Base-by-base conservation (phyloP, 1,139 yeast genomes). In the Diutina scorzettiae region DNA sequence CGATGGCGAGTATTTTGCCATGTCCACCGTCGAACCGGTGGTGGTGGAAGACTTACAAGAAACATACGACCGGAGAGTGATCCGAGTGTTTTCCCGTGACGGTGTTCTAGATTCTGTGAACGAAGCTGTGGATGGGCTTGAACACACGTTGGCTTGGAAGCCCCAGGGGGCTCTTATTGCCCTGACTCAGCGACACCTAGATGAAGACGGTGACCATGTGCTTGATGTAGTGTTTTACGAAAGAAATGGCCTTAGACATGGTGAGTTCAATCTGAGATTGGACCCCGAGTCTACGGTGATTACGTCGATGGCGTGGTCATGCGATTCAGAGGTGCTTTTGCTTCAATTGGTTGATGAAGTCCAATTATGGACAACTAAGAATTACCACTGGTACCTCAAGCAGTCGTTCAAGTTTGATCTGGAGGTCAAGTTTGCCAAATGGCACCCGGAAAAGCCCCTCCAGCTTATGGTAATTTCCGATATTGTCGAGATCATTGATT, bases 311-410 rank as follows among this genome's bases (percentile, higher is more conserved):
- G 69, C 73, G 36, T 93, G 98, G 98, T 85, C 91, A 46, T 69
- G 78, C 34, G 82, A 81, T 51, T 81, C 93, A 42, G 95, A 87
- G 50, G 70, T 85, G 1, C 63, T 93, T 45, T 82, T 95, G 0
- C 64, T 91, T 20, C 80, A 76, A 43, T 61, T 81, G 25, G 51
- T 60, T 2, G 72, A 80, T 49, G 63, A 75, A 29, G 69, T 91
- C 17, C 95, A 84, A 56, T 62, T 93, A 30, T 93, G 97, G 97
- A 80, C 94, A 1, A 71, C 84, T 2, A 89, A 85, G 54, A 93
- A 93, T 58, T 93, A 89, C 58, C 95, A 89, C 57, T 93, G 98
- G 97, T 86, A 83, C 57, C 68, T 89, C 50, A 91, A 93, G 56
- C 94, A 83, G 58, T 94, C 82, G 55, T 45, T 44, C 5, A 60